A percentile compares a stretch with the other conserved stretches of the same genome.
These are phyloP conservation scores for Colletotrichum salicis DNA, from an alignment of 2,329 filamentous ascomycete species.

Conservation along the genomic window DNA sequence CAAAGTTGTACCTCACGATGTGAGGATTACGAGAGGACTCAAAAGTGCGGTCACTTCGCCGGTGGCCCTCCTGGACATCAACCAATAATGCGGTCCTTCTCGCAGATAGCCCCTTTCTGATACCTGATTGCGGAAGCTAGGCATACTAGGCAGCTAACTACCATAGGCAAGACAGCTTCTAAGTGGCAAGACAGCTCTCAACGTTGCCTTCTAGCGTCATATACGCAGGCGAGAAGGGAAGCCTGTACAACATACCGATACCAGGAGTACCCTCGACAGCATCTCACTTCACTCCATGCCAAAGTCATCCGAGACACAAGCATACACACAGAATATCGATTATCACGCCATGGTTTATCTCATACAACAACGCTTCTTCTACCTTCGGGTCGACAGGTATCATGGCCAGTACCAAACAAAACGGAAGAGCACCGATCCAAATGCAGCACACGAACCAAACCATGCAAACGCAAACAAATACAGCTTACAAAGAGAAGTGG, in stretches of 20 bases:
- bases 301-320: neutral
- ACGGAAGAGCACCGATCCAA: neutral
- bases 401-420: neutral
- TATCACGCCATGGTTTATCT: neutral
- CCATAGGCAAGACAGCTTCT: too few species aligned
- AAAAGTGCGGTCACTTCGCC: too few species aligned
- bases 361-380: neutral
- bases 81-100: too few species aligned
- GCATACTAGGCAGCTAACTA: too few species aligned
- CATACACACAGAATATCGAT: neutral
- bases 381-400: neutral
- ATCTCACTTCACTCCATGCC: neutral
- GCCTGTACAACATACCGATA: too few species aligned
- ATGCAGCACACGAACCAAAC: neutral
- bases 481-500: neutral
- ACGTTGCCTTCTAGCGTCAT: neutral
- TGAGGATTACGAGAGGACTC: too few species aligned
- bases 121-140: too few species aligned
- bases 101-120: too few species aligned
- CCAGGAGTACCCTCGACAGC: neutral
- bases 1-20: too few species aligned
- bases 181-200: rapidly evolving
- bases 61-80: too few species aligned
- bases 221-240: neutral
- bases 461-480: neutral